phyloP scores from a whole-genome alignment of 208 protist species.

The Trypanosoma avium region DNA sequence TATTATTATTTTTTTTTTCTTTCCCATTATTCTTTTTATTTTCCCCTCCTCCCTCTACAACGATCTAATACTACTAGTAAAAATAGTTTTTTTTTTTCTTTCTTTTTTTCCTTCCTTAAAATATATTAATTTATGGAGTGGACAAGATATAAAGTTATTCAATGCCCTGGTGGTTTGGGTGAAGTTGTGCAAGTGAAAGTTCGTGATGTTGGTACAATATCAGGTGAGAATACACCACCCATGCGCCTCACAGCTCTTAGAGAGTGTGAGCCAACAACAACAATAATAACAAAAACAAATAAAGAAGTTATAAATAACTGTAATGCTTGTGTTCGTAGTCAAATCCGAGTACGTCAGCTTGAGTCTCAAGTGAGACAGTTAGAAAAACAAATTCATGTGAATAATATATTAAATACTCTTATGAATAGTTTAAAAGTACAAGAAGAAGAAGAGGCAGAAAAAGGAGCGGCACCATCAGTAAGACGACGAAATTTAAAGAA shows the following conservation, averaged over 20 bases:
- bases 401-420: conserved; percentile 17
- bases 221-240: conserved; percentile 18
- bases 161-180: conserved; percentile 23
- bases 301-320: not conserved
- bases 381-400: conserved; percentile 15
- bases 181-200: conserved; percentile 29
- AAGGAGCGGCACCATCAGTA: not conserved
- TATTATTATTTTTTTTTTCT: conserved; percentile 10
- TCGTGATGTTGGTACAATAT: conserved; percentile 21
- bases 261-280: not conserved
- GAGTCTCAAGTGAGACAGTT: conserved; percentile 7
- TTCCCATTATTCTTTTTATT: conserved; percentile 7
- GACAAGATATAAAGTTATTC: conserved; percentile 26
- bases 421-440: conserved; percentile 2
- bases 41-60: not conserved
- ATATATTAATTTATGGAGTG: not conserved
- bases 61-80: no score
- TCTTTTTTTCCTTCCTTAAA: not conserved
- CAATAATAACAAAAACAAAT: not conserved
- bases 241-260: conserved; percentile 6
- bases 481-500: not conserved
- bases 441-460: not conserved
- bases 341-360: not conserved
- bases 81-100: not conserved
- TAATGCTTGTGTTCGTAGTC: not conserved